Evolutionary conservation across 306 rosid genomes (phyloP).

Genomic region (Abrus pulchellus): DNA sequence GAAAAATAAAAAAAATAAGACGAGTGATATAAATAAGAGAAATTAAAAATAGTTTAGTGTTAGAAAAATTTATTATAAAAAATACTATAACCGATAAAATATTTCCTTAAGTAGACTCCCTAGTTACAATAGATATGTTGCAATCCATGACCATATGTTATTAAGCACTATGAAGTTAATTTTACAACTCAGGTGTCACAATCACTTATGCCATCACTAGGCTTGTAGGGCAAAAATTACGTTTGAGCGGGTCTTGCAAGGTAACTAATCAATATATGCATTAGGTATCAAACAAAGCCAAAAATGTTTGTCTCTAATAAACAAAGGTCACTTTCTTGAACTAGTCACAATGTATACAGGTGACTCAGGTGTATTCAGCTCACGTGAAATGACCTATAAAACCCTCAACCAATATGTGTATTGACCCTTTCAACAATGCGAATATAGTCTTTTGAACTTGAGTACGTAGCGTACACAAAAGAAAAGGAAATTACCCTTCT

Average conservation of each 20-base stretch:
- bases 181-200: not conserved
- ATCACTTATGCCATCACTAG: not conserved
- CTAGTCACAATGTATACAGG: not conserved
- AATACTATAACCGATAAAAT: no score
- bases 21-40: no score
- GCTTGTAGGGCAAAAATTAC: not conserved
- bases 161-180: not conserved
- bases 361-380: not conserved
- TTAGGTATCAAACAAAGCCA: not conserved
- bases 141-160: not conserved
- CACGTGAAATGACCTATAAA: not conserved
- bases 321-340: slow-evolving; percentile 10
- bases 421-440: not conserved
- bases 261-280: not conserved
- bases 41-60: no score
- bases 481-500: not conserved
- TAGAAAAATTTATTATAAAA: no score
- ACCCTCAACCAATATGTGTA: not conserved
- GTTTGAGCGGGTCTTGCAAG: slow-evolving; percentile 8
- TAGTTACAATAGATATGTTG: not conserved
- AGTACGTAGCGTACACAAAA: not conserved
- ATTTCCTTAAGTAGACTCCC: not conserved
- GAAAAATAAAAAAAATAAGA: no score
- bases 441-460: not conserved
- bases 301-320: not conserved